phyloP scores from a whole-genome alignment of 2,329 filamentous ascomycete species.

The Diaporthe capsici region DNA sequence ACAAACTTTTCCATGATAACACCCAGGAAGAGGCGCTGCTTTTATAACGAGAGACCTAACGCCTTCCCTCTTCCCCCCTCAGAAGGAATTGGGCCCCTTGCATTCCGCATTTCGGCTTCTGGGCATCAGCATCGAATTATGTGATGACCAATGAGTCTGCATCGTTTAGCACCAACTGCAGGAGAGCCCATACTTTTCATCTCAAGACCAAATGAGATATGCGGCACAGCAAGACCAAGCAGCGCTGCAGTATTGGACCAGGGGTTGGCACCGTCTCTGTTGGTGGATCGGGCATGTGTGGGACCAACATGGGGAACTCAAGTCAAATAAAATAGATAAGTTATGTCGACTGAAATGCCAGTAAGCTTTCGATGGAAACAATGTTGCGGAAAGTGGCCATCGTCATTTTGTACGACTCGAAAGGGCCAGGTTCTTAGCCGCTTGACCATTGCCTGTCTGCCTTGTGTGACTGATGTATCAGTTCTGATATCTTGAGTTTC shows the following conservation, averaged over 20 bases:
- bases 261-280: neutral
- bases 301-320: neutral
- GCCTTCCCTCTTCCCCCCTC: neutral
- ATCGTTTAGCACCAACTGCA: slow-evolving; percentile 13
- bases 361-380: neutral
- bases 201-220: neutral
- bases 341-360: neutral
- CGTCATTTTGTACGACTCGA: neutral
- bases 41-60: neutral
- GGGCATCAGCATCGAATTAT: neutral
- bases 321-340: neutral
- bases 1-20: rapidly evolving
- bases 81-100: neutral
- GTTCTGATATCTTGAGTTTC: neutral
- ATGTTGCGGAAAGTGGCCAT: neutral
- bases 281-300: neutral
- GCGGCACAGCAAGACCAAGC: slow-evolving; percentile 5
- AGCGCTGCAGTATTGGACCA: neutral
- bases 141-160: neutral
- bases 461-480: neutral
- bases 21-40: neutral
- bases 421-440: no score
- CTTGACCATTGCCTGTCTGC: neutral
- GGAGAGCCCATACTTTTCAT: neutral
- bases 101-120: neutral